A percentile compares a stretch with the other conserved stretches of the same genome.
These are phyloP conservation scores for Yarrowia yakushimensis DNA, from an alignment of 805 yeast species.

Conservation along the genomic window DNA sequence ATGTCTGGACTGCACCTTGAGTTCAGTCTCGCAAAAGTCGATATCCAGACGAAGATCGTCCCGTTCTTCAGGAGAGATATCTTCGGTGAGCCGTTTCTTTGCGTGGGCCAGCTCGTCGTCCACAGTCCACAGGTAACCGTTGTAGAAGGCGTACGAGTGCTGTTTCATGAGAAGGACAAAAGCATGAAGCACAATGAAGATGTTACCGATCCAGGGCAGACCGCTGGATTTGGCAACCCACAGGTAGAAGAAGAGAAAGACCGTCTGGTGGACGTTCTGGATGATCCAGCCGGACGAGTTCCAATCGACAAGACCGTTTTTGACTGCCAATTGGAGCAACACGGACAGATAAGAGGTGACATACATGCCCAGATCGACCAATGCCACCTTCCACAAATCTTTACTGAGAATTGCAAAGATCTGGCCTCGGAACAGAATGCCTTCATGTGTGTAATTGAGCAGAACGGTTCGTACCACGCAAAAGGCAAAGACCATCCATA, in stretches of 20 bases:
- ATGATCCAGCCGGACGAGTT: constrained; percentile 56
- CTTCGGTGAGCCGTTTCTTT: constrained; percentile 18
- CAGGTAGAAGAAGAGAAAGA: constrained; percentile 52
- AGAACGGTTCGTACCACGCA: constrained; percentile 45
- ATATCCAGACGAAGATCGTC: constrained; percentile 47
- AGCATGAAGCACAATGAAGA: constrained; percentile 78
- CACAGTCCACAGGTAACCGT: constrained; percentile 68
- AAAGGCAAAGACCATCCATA: constrained; percentile 36
- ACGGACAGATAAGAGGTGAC: constrained; percentile 58
- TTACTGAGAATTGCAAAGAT: constrained; percentile 55
- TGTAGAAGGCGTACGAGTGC: constrained; percentile 89
- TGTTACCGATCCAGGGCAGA: constrained; percentile 88
- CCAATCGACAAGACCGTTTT: constrained; percentile 55
- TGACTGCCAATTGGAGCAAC: constrained; percentile 54
- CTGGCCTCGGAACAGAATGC: constrained; percentile 48
- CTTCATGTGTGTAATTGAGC: constrained; percentile 49
- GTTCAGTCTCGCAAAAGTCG: constrained; percentile 68
- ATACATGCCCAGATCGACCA: constrained; percentile 76
- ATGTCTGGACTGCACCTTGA: constrained; percentile 51
- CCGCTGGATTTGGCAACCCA: constrained; percentile 52
- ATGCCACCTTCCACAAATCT: constrained; percentile 63
- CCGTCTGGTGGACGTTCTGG: constrained; percentile 55
- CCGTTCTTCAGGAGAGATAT: constrained; percentile 24
- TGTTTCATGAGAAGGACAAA: constrained; percentile 88
- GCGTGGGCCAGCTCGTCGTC: constrained; percentile 29